Percentiles rank a stretch among this genome's conserved stretches.
Conservation (phyloP, 768 basidiomycete genomes). For the Hirschioporus abietinus region DNA sequence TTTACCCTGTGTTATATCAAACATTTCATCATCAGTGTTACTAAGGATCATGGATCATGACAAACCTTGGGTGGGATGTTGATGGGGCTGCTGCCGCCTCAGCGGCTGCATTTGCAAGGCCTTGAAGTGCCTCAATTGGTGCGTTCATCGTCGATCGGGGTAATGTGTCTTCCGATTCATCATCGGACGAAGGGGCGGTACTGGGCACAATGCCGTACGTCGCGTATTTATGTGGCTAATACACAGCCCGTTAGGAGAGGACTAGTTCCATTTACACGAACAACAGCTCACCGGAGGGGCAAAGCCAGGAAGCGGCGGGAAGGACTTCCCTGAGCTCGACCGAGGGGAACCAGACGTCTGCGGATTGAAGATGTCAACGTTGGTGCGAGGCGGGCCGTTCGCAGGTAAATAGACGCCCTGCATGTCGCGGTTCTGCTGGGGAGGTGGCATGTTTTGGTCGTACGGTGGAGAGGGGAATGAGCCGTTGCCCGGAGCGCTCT, state of each 20-base stretch:
- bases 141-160: slow-evolving; percentile 82
- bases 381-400: slow-evolving; percentile 14
- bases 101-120: slow-evolving; percentile 90
- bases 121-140: slow-evolving; percentile 91
- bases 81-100: slow-evolving; percentile 85
- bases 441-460: slow-evolving; percentile 6
- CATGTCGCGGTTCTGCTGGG: slow-evolving; percentile 8
- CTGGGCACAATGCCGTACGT: slow-evolving; percentile 87
- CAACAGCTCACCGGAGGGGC: slow-evolving; percentile 68
- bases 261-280: slow-evolving; percentile 5
- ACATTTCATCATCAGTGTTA: slow-evolving; percentile 4
- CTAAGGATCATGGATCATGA: slow-evolving; percentile 5
- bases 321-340: slow-evolving; percentile 33
- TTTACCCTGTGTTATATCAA: slow-evolving; percentile 46
- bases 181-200: slow-evolving; percentile 80
- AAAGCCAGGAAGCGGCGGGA: slow-evolving; percentile 88
- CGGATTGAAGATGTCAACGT: slow-evolving; percentile 25
- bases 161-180: slow-evolving; percentile 86
- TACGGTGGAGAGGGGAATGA: slow-evolving; percentile 15
- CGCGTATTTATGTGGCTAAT: slow-evolving; percentile 82
- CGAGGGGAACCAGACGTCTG: neutral
- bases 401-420: neutral
- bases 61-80: slow-evolving; percentile 53
- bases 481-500: slow-evolving; percentile 20
- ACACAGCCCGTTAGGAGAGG: slow-evolving; percentile 17